Base-by-base conservation (phyloP, 2,329 filamentous ascomycete species). In the Fusarium protoensiforme region DNA sequence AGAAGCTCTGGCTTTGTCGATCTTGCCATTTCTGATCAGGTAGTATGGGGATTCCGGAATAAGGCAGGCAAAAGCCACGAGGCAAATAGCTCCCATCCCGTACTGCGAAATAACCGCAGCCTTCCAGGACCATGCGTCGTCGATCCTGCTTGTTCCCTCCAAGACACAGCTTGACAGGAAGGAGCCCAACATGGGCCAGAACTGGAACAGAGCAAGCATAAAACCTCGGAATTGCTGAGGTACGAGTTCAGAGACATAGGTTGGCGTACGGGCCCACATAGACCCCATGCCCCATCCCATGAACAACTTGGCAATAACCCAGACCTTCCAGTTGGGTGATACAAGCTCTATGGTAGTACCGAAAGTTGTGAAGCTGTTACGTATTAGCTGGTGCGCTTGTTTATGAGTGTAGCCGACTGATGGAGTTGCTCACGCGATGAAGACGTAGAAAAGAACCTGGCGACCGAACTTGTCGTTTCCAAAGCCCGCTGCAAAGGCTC, bases 121-220 rank as follows among this genome's bases (percentile, higher is more conserved):
- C 59, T 61, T 61, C 59, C 59, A 61, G 8, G 59, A 61, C 59
- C 59, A 61, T 8, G 59, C 14, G 16, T 35, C 33, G 11, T n/a
- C 20, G 13, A 61, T 22, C 6, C 8, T 14, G 8, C 31, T 24
- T 1, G 59, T 51, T 16, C 43, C 59, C 16, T 61, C 20, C 18
- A 61, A 16, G 9, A 61, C 59, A 14, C 59, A 61, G 3, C 33
- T 27, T 2, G 59, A 43, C 0, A 61, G 5, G 2, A 61, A 27
- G 10, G 29, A 24, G 5, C 59, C 59, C n/a, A 61, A 13, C 16
- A 51, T 61, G 43, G 53, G 53, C 59, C 59, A 61, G 24, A 61
- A 61, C 13, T 61, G 59, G 24, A 61, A 61, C 2, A 61, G 11
- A 8, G 59, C 33, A 0, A 61, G 59, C 7, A 22, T 20, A 22